Percentiles rank a stretch among this genome's conserved stretches.
Conservation (phyloP, 805 yeast species). For the Komagataella pseudopastoris region DNA sequence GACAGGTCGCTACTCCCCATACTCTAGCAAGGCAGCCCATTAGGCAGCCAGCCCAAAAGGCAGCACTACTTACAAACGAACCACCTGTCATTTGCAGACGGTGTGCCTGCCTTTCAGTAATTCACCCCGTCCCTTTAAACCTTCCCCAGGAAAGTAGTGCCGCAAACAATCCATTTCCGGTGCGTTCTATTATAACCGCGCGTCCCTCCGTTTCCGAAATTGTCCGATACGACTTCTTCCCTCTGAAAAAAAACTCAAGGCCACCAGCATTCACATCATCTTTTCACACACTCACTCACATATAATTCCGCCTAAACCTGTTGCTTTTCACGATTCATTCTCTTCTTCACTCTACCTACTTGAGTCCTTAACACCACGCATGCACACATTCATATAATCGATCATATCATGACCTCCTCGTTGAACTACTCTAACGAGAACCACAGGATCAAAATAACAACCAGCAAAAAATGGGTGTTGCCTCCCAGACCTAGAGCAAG, state of each 20-base stretch:
- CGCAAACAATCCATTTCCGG: not conserved
- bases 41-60: too few species aligned
- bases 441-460: conserved; percentile 24
- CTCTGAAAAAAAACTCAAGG: not conserved
- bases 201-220: not conserved
- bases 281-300: not conserved
- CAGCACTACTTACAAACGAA: not conserved
- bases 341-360: not conserved
- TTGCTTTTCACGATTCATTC: not conserved
- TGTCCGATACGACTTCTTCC: not conserved
- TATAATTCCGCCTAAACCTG: not conserved
- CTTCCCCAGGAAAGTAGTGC: not conserved
- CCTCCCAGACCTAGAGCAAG: conserved; percentile 81
- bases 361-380: not conserved
- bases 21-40: too few species aligned
- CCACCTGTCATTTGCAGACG: not conserved
- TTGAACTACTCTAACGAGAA: not conserved
- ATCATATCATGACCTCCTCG: not conserved
- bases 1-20: too few species aligned
- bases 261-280: not conserved
- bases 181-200: not conserved
- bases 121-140: not conserved
- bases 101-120: not conserved
- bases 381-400: not conserved
- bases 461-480: conserved; percentile 71